Percentiles rank a stretch among this genome's conserved stretches.
Conservation (phyloP, 2,329 filamentous ascomycete genomes). For the Colletotrichum shisoi region DNA sequence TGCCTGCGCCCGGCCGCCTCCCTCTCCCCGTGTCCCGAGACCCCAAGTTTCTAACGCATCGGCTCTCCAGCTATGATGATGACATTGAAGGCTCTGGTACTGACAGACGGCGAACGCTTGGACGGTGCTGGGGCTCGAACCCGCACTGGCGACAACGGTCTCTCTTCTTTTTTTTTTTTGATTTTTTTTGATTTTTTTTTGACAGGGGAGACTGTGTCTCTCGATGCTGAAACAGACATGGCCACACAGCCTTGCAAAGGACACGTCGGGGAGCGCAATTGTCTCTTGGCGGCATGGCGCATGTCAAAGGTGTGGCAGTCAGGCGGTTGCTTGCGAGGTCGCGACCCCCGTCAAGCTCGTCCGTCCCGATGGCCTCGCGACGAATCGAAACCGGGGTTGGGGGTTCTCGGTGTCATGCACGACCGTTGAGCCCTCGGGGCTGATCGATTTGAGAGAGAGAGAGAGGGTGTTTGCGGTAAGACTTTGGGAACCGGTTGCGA, state of each 20-base stretch:
- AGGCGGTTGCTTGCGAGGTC: neutral
- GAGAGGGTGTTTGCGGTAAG: neutral
- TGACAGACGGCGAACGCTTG: conserved; percentile 20
- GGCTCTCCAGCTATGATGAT: neutral
- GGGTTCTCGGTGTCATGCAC: neutral
- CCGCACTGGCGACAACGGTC: conserved; percentile 10
- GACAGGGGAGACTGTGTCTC: neutral
- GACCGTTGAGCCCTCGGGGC: conserved; percentile 1
- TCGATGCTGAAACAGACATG: conserved; percentile 2
- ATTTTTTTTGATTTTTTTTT: neutral
- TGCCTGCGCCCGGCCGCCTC: neutral
- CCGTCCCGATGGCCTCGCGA: neutral
- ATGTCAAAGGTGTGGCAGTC: conserved; percentile 1
- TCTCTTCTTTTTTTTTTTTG: neutral
- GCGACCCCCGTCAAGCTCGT: neutral
- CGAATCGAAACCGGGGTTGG: neutral
- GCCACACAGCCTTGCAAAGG: neutral
- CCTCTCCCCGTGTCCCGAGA: neutral
- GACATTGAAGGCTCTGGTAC: neutral
- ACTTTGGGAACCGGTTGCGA: too few relatives aligned
- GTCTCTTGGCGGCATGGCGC: conserved; percentile 11
- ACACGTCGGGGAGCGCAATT: conserved; percentile 6
- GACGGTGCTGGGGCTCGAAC: conserved; percentile 27
- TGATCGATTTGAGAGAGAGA: neutral
- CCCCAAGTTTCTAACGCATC: neutral